Evolutionary conservation across 2,329 filamentous ascomycete genomes (phyloP).

Genomic region (Sclerotinia nivalis): DNA sequence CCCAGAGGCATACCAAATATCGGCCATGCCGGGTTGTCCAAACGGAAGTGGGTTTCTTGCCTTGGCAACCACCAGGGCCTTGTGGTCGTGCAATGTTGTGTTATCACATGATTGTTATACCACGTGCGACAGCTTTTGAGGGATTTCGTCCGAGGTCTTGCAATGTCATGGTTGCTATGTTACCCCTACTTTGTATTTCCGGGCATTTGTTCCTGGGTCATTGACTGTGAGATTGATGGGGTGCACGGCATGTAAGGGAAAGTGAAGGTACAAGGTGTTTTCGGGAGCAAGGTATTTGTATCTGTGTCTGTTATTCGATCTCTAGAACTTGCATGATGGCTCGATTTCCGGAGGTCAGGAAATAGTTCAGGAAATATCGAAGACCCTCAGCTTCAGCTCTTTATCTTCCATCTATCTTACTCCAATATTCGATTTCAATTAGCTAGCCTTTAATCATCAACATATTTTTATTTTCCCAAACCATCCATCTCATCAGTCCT

Average conservation of each 20-base stretch:
- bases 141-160: constrained; percentile 1
- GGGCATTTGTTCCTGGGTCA: constrained; percentile 9
- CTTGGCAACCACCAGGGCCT: constrained; percentile 5
- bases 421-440: no score
- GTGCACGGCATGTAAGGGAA: background rate
- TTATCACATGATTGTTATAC: constrained; percentile 13
- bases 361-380: no score
- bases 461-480: background rate
- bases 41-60: background rate
- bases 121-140: constrained; percentile 3
- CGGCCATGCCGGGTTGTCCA: constrained; percentile 5
- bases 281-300: background rate
- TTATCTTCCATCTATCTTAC: background rate
- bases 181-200: constrained; percentile 3
- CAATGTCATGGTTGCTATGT: constrained; percentile 15
- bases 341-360: background rate
- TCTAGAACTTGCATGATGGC: no score
- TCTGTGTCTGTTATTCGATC: background rate
- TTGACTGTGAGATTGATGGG: constrained; percentile 7
- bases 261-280: background rate
- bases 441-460: background rate
- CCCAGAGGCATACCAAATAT: background rate
- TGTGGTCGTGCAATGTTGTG: background rate
- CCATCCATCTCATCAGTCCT: background rate
- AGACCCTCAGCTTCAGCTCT: background rate